Conservation (phyloP, 768 basidiomycete genomes). For the Boletus pseudopeckii region DNA sequence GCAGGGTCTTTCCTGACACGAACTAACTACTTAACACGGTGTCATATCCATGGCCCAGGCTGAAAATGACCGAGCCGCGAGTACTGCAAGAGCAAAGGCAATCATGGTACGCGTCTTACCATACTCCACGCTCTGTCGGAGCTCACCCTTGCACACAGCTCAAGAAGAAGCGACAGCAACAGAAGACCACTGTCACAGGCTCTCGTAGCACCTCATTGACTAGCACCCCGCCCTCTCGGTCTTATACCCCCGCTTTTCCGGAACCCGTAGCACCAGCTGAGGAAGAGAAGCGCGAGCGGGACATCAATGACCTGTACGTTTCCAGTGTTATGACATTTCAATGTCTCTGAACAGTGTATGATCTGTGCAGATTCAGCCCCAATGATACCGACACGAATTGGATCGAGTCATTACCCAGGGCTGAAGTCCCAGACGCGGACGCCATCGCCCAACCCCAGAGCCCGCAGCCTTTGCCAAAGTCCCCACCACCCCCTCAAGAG, state of each 20-base stretch:
- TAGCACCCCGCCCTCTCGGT: constrained; percentile 45
- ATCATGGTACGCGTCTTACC: constrained; percentile 51
- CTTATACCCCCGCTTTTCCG: constrained; percentile 51
- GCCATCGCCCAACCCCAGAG: constrained; percentile 34
- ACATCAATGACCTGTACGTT: constrained; percentile 66
- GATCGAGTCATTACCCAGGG: constrained; percentile 57
- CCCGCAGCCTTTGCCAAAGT: constrained; percentile 13
- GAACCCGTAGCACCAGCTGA: constrained; percentile 35
- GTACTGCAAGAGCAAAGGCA: constrained; percentile 80
- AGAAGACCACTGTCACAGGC: constrained; percentile 50
- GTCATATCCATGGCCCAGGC: constrained; percentile 35
- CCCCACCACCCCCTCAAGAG: constrained; percentile 15
- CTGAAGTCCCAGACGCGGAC: constrained; percentile 27
- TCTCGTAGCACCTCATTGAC: constrained; percentile 32
- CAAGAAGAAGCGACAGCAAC: constrained; percentile 70
- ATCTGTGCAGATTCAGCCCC: constrained; percentile 42
- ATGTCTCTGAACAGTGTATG: constrained; percentile 5
- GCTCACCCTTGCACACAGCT: constrained; percentile 43
- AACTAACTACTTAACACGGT: constrained; percentile 5
- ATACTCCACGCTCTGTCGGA: background rate
- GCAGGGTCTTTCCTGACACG: constrained; percentile 3
- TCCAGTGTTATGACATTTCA: background rate
- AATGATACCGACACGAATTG: constrained; percentile 48
- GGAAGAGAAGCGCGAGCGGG: constrained; percentile 42
- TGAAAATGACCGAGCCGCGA: constrained; percentile 75